These are phyloP conservation scores for Linnemannia elongata DNA, from an alignment of 192 early-diverging fungal species.

Conservation along the genomic window DNA sequence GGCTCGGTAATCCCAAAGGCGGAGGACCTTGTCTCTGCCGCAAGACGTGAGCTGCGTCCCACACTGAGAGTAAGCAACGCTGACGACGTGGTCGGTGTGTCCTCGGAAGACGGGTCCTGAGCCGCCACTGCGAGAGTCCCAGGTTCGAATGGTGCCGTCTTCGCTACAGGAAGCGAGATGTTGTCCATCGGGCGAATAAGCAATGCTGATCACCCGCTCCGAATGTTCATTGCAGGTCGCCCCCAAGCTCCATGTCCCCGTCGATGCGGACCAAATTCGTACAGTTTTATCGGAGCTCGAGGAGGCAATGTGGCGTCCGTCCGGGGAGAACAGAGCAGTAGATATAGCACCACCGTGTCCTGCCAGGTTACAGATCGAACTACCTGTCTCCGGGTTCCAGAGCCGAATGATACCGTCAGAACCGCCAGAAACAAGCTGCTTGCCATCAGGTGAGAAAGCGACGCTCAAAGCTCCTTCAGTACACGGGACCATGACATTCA, in stretches of 20 bases:
- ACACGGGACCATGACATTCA: background rate
- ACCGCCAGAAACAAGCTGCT: background rate
- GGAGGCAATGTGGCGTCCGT: background rate
- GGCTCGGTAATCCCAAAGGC: background rate
- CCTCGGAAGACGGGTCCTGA: background rate
- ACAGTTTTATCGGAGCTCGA: background rate
- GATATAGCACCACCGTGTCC: background rate
- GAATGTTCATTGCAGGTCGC: background rate
- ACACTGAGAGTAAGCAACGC: background rate
- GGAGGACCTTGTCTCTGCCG: background rate
- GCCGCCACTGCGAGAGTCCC: background rate
- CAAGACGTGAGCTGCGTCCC: background rate
- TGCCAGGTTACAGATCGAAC: background rate
- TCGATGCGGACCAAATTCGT: background rate
- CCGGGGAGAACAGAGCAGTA: background rate
- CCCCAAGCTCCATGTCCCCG: background rate
- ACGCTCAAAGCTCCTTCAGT: background rate
- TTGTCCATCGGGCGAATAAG: background rate
- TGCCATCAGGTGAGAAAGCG: background rate
- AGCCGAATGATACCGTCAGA: background rate
- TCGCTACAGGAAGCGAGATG: background rate
- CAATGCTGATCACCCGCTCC: background rate
- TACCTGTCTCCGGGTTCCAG: background rate
- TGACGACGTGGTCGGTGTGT: background rate
- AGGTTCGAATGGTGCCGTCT: background rate